Evolutionary conservation across 345 rosid genomes (phyloP).

Genomic region (Arabis hirsuta): DNA sequence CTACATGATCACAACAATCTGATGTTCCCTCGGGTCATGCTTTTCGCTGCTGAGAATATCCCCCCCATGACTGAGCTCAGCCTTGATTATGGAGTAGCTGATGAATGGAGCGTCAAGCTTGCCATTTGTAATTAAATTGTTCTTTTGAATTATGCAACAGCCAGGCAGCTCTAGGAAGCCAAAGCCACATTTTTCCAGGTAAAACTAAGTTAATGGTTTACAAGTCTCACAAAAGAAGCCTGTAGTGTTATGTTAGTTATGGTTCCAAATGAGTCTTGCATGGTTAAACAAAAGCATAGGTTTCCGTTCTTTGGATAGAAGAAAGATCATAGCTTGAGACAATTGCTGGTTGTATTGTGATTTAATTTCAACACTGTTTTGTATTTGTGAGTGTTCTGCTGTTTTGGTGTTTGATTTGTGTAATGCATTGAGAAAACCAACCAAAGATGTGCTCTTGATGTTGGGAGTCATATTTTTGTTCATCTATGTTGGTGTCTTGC

Average conservation of each 20-base stretch:
- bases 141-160: constrained; percentile 28
- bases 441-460: neutral
- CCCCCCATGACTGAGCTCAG: constrained; percentile 92
- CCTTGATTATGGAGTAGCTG: constrained; percentile 90
- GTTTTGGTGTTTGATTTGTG: neutral
- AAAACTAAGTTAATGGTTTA: constrained; percentile 8
- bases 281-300: neutral
- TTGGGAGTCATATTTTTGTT: neutral
- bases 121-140: constrained; percentile 62
- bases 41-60: constrained; percentile 85
- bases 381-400: neutral
- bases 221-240: neutral
- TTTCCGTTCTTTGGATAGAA: neutral
- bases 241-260: constrained; percentile 1
- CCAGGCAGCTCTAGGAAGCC: constrained; percentile 8
- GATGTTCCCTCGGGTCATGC: constrained; percentile 93
- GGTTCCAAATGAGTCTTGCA: constrained; percentile 1
- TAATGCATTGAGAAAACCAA: neutral
- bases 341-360: constrained; percentile 6
- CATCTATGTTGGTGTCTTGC: constrained; percentile 17
- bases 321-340: constrained; percentile 13
- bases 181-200: constrained; percentile 27
- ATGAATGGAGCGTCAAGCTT: constrained; percentile 81
- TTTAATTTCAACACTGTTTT: no score
- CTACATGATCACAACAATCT: constrained; percentile 84